Conservation (phyloP, 768 basidiomycete species). For the Neoboletus brunneissimus region DNA sequence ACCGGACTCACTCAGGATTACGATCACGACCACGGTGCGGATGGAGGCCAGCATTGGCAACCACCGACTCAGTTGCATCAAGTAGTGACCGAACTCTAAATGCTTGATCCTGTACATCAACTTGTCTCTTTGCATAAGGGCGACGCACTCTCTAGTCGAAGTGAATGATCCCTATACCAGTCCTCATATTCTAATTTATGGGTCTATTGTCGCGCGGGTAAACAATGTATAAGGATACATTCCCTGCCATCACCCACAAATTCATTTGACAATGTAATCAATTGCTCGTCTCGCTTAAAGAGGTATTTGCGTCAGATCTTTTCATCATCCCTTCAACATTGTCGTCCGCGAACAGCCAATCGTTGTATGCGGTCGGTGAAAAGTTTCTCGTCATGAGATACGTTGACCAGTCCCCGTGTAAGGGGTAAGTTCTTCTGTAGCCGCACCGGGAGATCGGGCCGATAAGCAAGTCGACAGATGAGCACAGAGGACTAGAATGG, state of each 20-base stretch:
- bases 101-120: background rate
- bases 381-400: constrained; percentile 28
- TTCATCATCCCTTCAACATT: background rate
- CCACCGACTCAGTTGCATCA: background rate
- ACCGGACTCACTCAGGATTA: too few species aligned
- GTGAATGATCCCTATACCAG: background rate
- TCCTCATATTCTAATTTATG: background rate
- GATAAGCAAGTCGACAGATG: background rate
- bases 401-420: constrained; percentile 15
- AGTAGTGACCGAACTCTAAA: background rate
- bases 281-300: background rate
- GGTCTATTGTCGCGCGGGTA: too few species aligned
- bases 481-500: background rate
- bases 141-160: too few species aligned
- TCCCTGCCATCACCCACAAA: background rate
- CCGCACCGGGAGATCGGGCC: constrained; percentile 35
- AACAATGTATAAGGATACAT: background rate
- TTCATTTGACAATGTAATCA: background rate
- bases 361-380: constrained; percentile 29
- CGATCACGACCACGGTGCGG: background rate
- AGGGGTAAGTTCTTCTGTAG: constrained; percentile 23
- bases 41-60: too few species aligned
- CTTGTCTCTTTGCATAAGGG: background rate
- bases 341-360: constrained; percentile 27
- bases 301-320: background rate